Conservation (phyloP, 2,329 filamentous ascomycete species). For the Didymella pomorum region DNA sequence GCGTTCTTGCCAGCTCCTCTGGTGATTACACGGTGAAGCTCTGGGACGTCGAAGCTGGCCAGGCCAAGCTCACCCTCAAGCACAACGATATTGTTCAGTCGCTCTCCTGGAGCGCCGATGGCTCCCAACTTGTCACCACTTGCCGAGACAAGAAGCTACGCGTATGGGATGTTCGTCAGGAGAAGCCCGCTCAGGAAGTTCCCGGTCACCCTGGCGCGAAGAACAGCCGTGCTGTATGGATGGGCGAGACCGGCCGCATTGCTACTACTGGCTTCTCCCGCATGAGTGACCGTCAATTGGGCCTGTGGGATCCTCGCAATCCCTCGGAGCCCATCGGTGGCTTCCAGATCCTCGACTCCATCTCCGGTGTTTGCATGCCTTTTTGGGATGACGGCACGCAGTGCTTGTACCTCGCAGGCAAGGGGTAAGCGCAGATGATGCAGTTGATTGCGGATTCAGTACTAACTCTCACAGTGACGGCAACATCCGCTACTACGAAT, state of each 20-base stretch:
- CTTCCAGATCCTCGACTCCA: slow-evolving; percentile 90
- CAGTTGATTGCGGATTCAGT: neutral
- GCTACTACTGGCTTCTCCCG: slow-evolving; percentile 96
- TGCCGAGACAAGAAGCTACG: slow-evolving; percentile 98
- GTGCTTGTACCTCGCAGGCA: slow-evolving; percentile 94
- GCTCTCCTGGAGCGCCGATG: slow-evolving; percentile 92
- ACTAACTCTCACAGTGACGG: slow-evolving; percentile 71
- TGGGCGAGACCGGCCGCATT: slow-evolving; percentile 95
- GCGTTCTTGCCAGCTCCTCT: slow-evolving; percentile 92
- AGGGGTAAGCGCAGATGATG: slow-evolving; percentile 71
- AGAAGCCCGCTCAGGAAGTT: slow-evolving; percentile 84
- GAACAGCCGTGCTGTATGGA: slow-evolving; percentile 96
- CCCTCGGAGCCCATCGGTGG: slow-evolving; percentile 83
- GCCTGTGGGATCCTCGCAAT: slow-evolving; percentile 90
- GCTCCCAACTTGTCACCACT: slow-evolving; percentile 86
- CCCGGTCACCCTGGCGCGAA: slow-evolving; percentile 91
- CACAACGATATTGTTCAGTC: slow-evolving; percentile 94
- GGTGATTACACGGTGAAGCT: slow-evolving; percentile 95
- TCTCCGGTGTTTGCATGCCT: slow-evolving; percentile 98
- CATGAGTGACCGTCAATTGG: slow-evolving; percentile 97
- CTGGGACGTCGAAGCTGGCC: slow-evolving; percentile 88
- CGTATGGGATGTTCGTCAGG: slow-evolving; percentile 96
- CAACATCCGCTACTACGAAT: slow-evolving; percentile 99
- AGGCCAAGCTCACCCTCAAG: slow-evolving; percentile 77
- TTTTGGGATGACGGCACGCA: slow-evolving; percentile 99